A percentile compares a stretch with the other conserved stretches of the same genome.
These are phyloP conservation scores for Myxozyma udenii DNA, from an alignment of 805 yeast genomes.

Conservation along the genomic window DNA sequence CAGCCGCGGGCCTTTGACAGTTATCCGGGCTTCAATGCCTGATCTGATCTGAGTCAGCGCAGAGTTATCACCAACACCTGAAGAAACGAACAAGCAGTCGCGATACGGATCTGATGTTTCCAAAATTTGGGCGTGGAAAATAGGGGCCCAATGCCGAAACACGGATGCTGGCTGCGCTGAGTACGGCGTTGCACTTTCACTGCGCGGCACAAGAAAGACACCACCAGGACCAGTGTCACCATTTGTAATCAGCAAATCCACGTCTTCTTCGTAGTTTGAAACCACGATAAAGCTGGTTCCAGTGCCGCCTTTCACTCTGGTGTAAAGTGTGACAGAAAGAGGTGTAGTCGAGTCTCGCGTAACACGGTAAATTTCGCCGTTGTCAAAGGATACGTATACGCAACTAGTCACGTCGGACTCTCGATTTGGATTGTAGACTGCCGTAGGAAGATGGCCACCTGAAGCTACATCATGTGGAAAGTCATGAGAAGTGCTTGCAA, in stretches of 20 bases:
- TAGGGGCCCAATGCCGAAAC: constrained; percentile 19
- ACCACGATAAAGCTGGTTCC: constrained; percentile 19
- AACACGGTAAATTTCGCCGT: constrained; percentile 15
- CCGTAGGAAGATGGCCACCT: too few species aligned
- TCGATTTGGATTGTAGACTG: too few species aligned
- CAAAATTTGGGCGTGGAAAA: constrained; percentile 15
- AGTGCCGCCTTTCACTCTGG: constrained; percentile 4
- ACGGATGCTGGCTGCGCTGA: not conserved
- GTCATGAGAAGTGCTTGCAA: too few species aligned
- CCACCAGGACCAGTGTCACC: constrained; percentile 22
- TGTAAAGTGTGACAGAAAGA: not conserved
- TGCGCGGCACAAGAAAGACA: not conserved
- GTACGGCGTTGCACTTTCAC: not conserved
- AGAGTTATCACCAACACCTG: constrained; percentile 14
- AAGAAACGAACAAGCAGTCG: constrained; percentile 14
- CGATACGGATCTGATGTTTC: constrained; percentile 2
- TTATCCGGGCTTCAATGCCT: constrained; percentile 15
- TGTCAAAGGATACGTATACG: constrained; percentile 20
- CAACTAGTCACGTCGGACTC: too few species aligned
- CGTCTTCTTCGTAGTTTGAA: not conserved
- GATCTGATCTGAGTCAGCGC: constrained; percentile 13
- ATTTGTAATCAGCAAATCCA: constrained; percentile 16
- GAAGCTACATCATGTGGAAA: too few species aligned
- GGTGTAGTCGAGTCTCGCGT: not conserved
- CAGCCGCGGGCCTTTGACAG: constrained; percentile 11